Percentiles rank a stretch among this genome's conserved stretches.
Evolutionary conservation across 108 stramenopile genomes (phyloP).

Genomic region (Cyclotella baltica): DNA sequence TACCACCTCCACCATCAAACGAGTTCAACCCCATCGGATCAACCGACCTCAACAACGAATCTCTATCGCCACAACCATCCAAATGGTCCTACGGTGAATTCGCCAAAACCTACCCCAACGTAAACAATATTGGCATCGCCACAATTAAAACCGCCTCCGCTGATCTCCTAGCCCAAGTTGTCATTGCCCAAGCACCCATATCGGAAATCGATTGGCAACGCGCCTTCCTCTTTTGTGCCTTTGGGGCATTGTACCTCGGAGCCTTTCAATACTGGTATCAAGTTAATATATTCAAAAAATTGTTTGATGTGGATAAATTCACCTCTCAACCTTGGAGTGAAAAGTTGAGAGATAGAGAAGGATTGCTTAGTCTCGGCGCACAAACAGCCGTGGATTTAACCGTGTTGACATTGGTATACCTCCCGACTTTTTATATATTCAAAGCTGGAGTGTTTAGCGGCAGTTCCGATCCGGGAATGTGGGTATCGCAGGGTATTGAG

Average conservation of each 20-base stretch:
- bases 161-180: conserved; percentile 62
- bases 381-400: conserved; percentile 71
- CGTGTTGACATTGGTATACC: conserved; percentile 61
- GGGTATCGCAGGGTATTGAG: conserved; percentile 57
- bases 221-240: conserved; percentile 57
- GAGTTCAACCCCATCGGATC: conserved; percentile 10
- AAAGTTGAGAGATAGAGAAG: conserved; percentile 60
- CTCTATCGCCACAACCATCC: background rate
- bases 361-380: conserved; percentile 58
- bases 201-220: conserved; percentile 58
- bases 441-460: conserved; percentile 72
- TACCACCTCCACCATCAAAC: background rate
- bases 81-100: conserved; percentile 57
- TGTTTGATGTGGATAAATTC: conserved; percentile 73
- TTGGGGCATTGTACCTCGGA: conserved; percentile 66
- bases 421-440: conserved; percentile 81
- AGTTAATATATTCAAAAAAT: conserved; percentile 69
- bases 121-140: conserved; percentile 66
- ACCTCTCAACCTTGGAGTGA: conserved; percentile 60
- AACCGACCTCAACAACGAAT: background rate
- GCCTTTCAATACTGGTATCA: conserved; percentile 81
- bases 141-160: conserved; percentile 55
- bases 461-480: conserved; percentile 54
- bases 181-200: conserved; percentile 60
- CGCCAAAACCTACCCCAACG: conserved; percentile 55